Evolutionary conservation across 257 asterid species (phyloP), one percentile per base, ranked within the genome.

Genomic region (Echium plantagineum): DNA sequence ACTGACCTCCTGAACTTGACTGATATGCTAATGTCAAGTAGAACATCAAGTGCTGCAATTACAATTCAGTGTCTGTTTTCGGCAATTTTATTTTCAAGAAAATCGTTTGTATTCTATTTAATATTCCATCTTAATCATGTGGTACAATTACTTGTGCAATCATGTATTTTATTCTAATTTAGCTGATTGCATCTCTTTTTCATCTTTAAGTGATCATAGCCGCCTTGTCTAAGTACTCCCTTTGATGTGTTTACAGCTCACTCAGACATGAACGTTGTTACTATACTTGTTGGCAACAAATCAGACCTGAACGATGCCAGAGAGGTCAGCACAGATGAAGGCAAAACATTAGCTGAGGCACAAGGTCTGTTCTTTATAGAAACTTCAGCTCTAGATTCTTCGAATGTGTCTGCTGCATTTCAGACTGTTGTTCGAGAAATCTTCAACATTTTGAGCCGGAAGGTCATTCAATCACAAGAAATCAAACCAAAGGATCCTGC

Each of bases 401-500:
- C 96, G 30, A 90, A 90, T 13, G 98, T 90, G 5, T 60, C 72
- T 21, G 72, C 63, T 31, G 98, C 98, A 16, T 90, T 90, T 59
- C 86, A 82, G 70, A 90, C 87, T 2, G 94, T 90, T 16, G 95
- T 90, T 67, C 83, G 54, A 60, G 98, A 90, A 77, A 90, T 90
- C 21, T 90, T 73, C 49, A 81, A 76, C 80, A 87, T 90, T 59
- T 69, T 90, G 65, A 90, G 96, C 69, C 76, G 91, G 70, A 90
- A 90, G 74, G 98, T 90, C 17, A 90, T 90, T 58, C 98, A 90
- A 77, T 87, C 98, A 52, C 96, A 87, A 77, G 98, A 90, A 66
- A 75, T 90, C 55, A 81, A 81, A 66, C 70, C 67, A 28, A 87
- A 82, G 57, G 96, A 83, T 64, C 58, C 81, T 4, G 74, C 69